phyloP scores from a whole-genome alignment of 2,329 filamentous ascomycete species.

The Aspergillus uvarum region DNA sequence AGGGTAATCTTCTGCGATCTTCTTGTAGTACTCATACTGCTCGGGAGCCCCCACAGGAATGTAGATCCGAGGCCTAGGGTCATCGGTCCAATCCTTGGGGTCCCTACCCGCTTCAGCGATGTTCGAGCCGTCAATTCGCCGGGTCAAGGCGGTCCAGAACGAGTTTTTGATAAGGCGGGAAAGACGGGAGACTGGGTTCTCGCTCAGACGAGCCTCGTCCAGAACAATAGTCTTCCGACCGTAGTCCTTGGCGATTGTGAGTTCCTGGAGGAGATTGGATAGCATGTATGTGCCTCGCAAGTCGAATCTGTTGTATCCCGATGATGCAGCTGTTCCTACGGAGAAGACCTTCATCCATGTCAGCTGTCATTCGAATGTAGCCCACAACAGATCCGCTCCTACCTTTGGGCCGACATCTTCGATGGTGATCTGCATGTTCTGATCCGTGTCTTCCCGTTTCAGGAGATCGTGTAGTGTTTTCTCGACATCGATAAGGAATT shows the following conservation, averaged over 20 bases:
- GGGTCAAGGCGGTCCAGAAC: slow-evolving; percentile 90
- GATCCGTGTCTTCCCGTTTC: slow-evolving; percentile 86
- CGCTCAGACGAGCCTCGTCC: slow-evolving; percentile 85
- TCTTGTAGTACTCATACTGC: slow-evolving; percentile 84
- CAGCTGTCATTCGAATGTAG: neutral
- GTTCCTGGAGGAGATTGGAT: slow-evolving; percentile 91
- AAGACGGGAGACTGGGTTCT: slow-evolving; percentile 89
- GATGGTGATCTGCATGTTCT: slow-evolving; percentile 96
- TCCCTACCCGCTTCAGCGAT: slow-evolving; percentile 82
- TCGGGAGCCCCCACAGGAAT: slow-evolving; percentile 80
- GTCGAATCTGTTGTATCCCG: slow-evolving; percentile 83
- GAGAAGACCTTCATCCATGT: slow-evolving; percentile 66
- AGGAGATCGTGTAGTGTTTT: slow-evolving; percentile 75
- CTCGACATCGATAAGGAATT: slow-evolving; percentile 85
- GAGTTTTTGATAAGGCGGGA: slow-evolving; percentile 82
- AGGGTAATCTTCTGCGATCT: slow-evolving; percentile 73
- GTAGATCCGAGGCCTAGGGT: slow-evolving; percentile 89
- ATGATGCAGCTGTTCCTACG: slow-evolving; percentile 80
- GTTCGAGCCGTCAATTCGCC: slow-evolving; percentile 78
- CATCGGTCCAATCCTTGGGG: slow-evolving; percentile 91
- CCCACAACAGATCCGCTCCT: slow-evolving; percentile 6
- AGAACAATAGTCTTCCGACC: slow-evolving; percentile 86
- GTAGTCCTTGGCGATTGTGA: slow-evolving; percentile 87
- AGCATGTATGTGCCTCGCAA: slow-evolving; percentile 96
- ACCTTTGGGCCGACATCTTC: slow-evolving; percentile 93